Evolutionary conservation across 1,139 yeast genomes (phyloP).

Genomic region (Geotrichum reessii): DNA sequence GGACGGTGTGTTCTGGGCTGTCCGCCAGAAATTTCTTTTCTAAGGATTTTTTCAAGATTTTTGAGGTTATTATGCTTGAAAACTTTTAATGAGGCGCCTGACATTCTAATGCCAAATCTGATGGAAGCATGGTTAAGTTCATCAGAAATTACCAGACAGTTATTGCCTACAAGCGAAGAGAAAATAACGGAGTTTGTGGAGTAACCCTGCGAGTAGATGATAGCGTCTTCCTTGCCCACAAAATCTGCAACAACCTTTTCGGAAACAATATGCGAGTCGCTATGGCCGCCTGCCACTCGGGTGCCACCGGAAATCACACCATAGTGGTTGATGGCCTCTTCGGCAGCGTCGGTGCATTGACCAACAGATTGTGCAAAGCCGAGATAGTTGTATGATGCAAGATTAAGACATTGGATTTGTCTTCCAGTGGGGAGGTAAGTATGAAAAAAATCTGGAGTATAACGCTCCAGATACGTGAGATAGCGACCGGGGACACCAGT

Average conservation of each 20-base stretch:
- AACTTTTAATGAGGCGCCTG: conserved; percentile 90
- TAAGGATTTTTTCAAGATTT: conserved; percentile 66
- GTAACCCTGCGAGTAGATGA: conserved; percentile 88
- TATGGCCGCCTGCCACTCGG: conserved; percentile 67
- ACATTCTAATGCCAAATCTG: conserved; percentile 86
- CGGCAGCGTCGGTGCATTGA: conserved; percentile 76
- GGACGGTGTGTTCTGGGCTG: conserved; percentile 97
- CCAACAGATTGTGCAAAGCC: conserved; percentile 98
- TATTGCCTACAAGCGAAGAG: conserved; percentile 74
- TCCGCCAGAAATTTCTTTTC: conserved; percentile 91
- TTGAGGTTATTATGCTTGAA: conserved; percentile 90
- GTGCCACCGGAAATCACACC: conserved; percentile 82
- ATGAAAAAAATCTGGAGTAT: conserved; percentile 52
- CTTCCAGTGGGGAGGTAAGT: conserved; percentile 68
- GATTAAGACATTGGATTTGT: conserved; percentile 69
- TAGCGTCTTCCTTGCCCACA: conserved; percentile 85
- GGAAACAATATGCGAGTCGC: conserved; percentile 66
- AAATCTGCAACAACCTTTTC: conserved; percentile 77
- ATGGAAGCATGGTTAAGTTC: conserved; percentile 94
- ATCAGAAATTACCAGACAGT: conserved; percentile 87
- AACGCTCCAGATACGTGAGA: conserved; percentile 73
- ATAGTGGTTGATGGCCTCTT: conserved; percentile 54
- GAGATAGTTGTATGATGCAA: conserved; percentile 86
- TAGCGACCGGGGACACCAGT: conserved; percentile 96
- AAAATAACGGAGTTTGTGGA: conserved; percentile 94